Evolutionary conservation across 805 yeast genomes (phyloP), one percentile per base, ranked within the genome.

Genomic region (Pachysolen tannophilus): DNA sequence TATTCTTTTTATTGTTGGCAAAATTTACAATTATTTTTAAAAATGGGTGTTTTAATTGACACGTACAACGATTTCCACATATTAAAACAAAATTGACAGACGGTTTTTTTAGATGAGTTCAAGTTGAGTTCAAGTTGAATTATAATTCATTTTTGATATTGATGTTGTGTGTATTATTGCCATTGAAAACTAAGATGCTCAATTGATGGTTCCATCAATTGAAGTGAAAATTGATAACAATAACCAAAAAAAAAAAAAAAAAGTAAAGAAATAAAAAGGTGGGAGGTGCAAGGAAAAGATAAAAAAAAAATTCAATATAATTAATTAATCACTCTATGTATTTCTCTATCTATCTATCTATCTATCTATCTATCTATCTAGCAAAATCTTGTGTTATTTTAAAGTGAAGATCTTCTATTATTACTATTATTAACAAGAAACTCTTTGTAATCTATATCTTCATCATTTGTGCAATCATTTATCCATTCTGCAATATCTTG

Each of bases 401-500:
- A 21, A 21, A 23, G 26, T 11, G 26, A 8, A 7, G 13, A 5
- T 23, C 13, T 11, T 23, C 26, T 23, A 5, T 5, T 23, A 23
- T 7, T 5, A 11, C 13, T 23, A 11, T 14, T 23, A 11, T 23
- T 14, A 11, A 5, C 13, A 14, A 23, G 26, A 23, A 23, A 23
- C 13, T 5, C 5, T 23, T 23, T 23, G 13, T 23, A 8, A 14
- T 23, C 26, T 11, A 23, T 7, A 23, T 60, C 65, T 15, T 62
- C 70, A 47, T 71, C 75, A 31, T 67, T 59, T 5, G 44, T 51
- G n/a, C n/a, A n/a, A 25, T 63, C 65, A 43, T 78, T 70, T 26
- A 72, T 69, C 85, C 85, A 86, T 13, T 66, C 67, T 20, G 66
- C 56, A 40, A 85, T 71, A 50, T 85, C 94, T 13, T 63, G 57